Base-by-base conservation (phyloP, 371 early-diverging fungal genomes). In the Mortierella polycephala region DNA sequence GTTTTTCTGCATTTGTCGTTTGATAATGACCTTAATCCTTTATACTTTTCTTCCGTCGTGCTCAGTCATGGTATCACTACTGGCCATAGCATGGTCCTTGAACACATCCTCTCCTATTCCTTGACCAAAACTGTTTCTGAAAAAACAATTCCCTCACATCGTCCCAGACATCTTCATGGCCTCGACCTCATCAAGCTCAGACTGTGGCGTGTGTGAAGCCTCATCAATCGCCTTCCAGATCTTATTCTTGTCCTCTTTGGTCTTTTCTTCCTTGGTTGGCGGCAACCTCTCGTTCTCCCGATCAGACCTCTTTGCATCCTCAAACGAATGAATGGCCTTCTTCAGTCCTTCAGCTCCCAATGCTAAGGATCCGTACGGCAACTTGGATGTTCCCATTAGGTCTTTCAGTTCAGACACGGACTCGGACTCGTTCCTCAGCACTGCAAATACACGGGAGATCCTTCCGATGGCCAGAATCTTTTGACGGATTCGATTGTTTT, bases 391-490 rank as follows among this genome's bases (percentile, higher is more conserved):
- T 47, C 96, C 96, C 83, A 96, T 89, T 42, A 96, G 76, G 21
- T 88, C 90, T 84, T 97, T 98, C 61, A 98, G 86, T 82, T 98
- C 99, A 74, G 89, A 92, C 50, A 98, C 93, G 58, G 89, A 89
- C 81, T 98, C 98, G 56, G 92, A 90, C 71, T 98, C 95, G 69
- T 94, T 89, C 77, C 98, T 91, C 57, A 98, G 84, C 7, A 94
- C 91, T 46, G 92, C 88, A 88, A 95, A 98, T 21, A 94, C 92
- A 50, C 95, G 87, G 9, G 97, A 91, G 85, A 97, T 92, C 54
- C 93, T 90, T 59, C 96, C 97, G 45, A 98, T 90, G 7, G 98
- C 98, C 79, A 92, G 76, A 64, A 98, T 97, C 86, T 98, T 98
- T 85, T 90, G 94, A 57, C 89, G 91, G 70, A 98, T 79, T 18